These are phyloP conservation scores for Termitomyces sp. DNA, from an alignment of 768 basidiomycete species.

Conservation along the genomic window DNA sequence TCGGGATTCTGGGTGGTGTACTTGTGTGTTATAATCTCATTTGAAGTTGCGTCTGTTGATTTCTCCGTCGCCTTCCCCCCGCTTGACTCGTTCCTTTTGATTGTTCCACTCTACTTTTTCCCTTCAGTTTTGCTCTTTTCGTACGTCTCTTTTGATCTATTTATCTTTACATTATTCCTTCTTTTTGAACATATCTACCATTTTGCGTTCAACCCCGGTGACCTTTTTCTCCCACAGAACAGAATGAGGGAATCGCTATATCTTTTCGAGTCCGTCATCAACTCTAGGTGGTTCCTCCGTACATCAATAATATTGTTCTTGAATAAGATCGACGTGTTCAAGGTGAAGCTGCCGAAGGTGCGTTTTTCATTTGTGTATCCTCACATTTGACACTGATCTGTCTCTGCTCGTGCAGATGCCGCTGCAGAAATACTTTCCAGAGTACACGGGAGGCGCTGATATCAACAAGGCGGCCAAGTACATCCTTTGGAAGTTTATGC, in stretches of 20 bases:
- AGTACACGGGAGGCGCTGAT: constrained; percentile 84
- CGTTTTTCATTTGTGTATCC: neutral
- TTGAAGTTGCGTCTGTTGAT: neutral
- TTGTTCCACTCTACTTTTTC: neutral
- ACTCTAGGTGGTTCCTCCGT: constrained; percentile 75
- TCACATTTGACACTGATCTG: neutral
- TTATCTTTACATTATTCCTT: neutral
- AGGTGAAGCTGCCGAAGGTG: constrained; percentile 55
- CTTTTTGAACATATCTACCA: neutral
- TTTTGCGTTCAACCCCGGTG: neutral
- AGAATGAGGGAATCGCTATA: constrained; percentile 91
- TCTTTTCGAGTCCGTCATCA: constrained; percentile 55
- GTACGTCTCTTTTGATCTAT: neutral
- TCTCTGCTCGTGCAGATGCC: constrained; percentile 42
- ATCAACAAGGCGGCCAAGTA: constrained; percentile 95
- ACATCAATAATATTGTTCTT: constrained; percentile 90
- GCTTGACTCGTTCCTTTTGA: no score
- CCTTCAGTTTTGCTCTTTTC: neutral
- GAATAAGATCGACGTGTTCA: constrained; percentile 93
- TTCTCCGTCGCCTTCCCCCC: neutral
- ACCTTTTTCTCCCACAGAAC: constrained; percentile 56
- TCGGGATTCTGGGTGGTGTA: neutral
- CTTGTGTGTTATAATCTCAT: neutral
- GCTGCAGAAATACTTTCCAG: constrained; percentile 76
- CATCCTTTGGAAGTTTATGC: constrained; percentile 93